Evolutionary conservation across 2,329 filamentous ascomycete genomes (phyloP).

Genomic region (Cercospora zeae-maydis): DNA sequence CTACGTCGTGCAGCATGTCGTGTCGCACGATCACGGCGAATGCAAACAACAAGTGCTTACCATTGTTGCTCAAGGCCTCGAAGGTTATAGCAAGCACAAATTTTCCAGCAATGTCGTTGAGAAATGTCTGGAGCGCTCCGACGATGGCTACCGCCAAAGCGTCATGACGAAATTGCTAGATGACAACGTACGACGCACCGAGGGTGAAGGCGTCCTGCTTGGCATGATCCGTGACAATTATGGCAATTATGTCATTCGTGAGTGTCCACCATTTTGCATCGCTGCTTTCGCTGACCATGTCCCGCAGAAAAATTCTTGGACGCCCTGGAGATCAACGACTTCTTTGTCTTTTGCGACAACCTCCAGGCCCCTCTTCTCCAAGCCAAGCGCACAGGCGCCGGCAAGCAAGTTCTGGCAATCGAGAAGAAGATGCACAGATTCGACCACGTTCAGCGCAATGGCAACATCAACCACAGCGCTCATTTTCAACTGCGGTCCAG

Average conservation of each 20-base stretch:
- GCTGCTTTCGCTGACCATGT: slow-evolving; percentile 16
- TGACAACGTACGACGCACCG: slow-evolving; percentile 45
- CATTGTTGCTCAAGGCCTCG: slow-evolving; percentile 67
- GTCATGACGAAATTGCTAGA: slow-evolving; percentile 63
- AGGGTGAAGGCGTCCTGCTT: slow-evolving; percentile 65
- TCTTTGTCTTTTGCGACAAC: slow-evolving; percentile 40
- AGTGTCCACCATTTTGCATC: slow-evolving; percentile 44
- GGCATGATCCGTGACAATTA: slow-evolving; percentile 84
- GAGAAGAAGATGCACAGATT: slow-evolving; percentile 50
- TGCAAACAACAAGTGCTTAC: slow-evolving; percentile 71
- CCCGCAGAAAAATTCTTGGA: slow-evolving; percentile 71
- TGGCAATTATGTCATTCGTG: slow-evolving; percentile 96
- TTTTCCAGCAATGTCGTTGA: slow-evolving; percentile 97
- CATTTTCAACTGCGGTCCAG: slow-evolving; percentile 5
- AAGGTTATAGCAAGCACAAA: slow-evolving; percentile 86
- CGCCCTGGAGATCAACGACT: slow-evolving; percentile 41
- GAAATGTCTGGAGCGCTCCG: slow-evolving; percentile 75
- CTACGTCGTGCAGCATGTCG: slow-evolving; percentile 92
- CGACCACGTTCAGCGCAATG: slow-evolving; percentile 24
- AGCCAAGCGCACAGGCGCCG: slow-evolving; percentile 41
- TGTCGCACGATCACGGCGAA: slow-evolving; percentile 68
- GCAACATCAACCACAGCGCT: slow-evolving; percentile 8
- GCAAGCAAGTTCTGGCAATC: slow-evolving; percentile 46
- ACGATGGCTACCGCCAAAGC: slow-evolving; percentile 62
- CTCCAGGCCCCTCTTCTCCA: slow-evolving; percentile 46